These are phyloP conservation scores for Adenanthera pavonina DNA, from an alignment of 306 rosid genomes.

Conservation along the genomic window DNA sequence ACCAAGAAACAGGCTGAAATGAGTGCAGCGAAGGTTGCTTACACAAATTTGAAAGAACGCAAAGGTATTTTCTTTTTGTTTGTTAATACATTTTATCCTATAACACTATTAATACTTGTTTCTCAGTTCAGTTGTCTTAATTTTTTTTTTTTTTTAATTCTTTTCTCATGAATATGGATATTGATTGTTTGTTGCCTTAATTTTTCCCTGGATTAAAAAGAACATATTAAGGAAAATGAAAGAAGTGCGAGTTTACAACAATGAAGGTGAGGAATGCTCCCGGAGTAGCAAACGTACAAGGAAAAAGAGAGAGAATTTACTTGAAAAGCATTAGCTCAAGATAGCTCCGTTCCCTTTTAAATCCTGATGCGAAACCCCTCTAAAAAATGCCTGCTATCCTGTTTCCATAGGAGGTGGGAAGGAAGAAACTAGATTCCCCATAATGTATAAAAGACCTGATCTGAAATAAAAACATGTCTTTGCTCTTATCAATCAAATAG, in stretches of 20 bases:
- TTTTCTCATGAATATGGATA: neutral
- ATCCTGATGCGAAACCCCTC: neutral
- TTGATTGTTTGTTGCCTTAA: neutral
- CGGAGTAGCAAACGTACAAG: neutral
- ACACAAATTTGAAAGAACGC: constrained; percentile 55
- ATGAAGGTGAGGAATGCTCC: neutral
- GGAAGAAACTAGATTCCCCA: neutral
- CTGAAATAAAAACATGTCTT: neutral
- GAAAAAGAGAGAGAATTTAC: neutral
- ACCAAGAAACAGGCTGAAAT: constrained; percentile 82
- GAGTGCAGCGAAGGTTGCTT: constrained; percentile 86
- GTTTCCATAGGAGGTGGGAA: neutral
- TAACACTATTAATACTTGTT: constrained; percentile 20
- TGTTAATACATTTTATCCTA: neutral
- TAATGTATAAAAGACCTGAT: too few species aligned
- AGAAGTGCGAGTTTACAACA: neutral
- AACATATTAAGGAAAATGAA: neutral
- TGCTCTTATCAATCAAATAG: neutral
- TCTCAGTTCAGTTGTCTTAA: neutral
- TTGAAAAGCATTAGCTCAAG: neutral
- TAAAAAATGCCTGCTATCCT: neutral
- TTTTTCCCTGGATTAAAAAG: neutral
- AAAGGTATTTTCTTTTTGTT: constrained; percentile 44
- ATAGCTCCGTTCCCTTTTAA: neutral
- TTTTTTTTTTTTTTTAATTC: neutral